phyloP scores from a whole-genome alignment of 2,329 filamentous ascomycete species.

The Scedosporium minutisporum region DNA sequence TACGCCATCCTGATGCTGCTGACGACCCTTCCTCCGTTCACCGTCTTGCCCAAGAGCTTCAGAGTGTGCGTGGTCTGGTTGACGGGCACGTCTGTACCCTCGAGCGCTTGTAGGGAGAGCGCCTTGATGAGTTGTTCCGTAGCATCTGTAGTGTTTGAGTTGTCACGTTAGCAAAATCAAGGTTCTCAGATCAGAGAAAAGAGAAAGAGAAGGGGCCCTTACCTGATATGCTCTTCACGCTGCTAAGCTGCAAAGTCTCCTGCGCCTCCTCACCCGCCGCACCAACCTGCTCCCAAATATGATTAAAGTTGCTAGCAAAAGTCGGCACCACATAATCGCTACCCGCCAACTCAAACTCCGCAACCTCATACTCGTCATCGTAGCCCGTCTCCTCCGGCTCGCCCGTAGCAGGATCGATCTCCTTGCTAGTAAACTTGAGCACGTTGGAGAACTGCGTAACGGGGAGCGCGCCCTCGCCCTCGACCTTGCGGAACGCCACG shows the following conservation, averaged over 20 bases:
- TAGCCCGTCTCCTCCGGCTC: slow-evolving; percentile 89
- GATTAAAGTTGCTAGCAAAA: slow-evolving; percentile 90
- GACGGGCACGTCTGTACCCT: slow-evolving; percentile 84
- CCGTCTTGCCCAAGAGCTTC: slow-evolving; percentile 92
- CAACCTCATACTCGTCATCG: slow-evolving; percentile 95
- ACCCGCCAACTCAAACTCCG: slow-evolving; percentile 81
- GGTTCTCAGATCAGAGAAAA: neutral
- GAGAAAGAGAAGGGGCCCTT: slow-evolving; percentile 26
- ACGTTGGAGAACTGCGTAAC: slow-evolving; percentile 79
- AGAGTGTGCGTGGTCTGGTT: slow-evolving; percentile 87
- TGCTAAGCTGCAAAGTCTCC: slow-evolving; percentile 80
- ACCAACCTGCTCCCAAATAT: slow-evolving; percentile 89
- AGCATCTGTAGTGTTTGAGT: slow-evolving; percentile 51
- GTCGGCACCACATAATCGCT: slow-evolving; percentile 91
- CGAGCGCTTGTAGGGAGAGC: slow-evolving; percentile 83
- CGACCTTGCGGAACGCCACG: slow-evolving; percentile 81
- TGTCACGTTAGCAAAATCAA: neutral
- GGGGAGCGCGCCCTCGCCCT: slow-evolving; percentile 67
- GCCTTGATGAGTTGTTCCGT: slow-evolving; percentile 82
- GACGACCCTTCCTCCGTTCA: slow-evolving; percentile 80
- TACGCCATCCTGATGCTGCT: slow-evolving; percentile 87
- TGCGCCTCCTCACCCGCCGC: slow-evolving; percentile 82
- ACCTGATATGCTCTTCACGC: slow-evolving; percentile 89
- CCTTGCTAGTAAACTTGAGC: slow-evolving; percentile 95
- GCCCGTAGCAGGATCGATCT: slow-evolving; percentile 89